Conservation (phyloP, 1,284 basidiomycete genomes). For the Ustilago shanxiensis region DNA sequence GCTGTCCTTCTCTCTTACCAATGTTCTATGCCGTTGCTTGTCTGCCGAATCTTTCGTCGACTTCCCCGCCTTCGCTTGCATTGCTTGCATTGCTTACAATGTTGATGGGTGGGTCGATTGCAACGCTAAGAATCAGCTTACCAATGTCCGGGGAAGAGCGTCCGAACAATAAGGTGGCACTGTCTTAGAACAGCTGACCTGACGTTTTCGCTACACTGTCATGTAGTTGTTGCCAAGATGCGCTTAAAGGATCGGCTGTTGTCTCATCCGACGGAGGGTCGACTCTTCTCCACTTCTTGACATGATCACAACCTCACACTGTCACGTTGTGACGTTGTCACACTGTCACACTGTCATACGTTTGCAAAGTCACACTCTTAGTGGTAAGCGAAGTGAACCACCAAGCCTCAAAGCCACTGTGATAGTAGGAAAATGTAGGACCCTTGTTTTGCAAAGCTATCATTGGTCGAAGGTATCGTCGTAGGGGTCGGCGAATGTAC, state of each 20-base stretch:
- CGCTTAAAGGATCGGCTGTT: not conserved
- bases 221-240: not conserved
- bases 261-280: slow-evolving; percentile 5
- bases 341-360: no score
- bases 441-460: not conserved
- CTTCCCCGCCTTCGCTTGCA: not conserved
- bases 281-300: no score
- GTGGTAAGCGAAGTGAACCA: not conserved
- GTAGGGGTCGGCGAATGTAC: no score
- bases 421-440: not conserved
- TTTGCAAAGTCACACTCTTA: no score
- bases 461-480: not conserved
- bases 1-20: no score
- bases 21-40: no score
- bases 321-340: no score
- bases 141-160: not conserved
- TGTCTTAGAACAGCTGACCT: not conserved
- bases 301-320: no score
- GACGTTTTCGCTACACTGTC: no score
- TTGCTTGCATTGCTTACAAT: not conserved
- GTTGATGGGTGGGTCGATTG: no score
- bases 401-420: not conserved
- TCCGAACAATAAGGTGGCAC: not conserved
- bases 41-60: no score
- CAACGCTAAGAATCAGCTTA: no score